These are phyloP conservation scores for Yamadazyma spencermartinsiae DNA, from an alignment of 1,139 yeast genomes.

Conservation along the genomic window DNA sequence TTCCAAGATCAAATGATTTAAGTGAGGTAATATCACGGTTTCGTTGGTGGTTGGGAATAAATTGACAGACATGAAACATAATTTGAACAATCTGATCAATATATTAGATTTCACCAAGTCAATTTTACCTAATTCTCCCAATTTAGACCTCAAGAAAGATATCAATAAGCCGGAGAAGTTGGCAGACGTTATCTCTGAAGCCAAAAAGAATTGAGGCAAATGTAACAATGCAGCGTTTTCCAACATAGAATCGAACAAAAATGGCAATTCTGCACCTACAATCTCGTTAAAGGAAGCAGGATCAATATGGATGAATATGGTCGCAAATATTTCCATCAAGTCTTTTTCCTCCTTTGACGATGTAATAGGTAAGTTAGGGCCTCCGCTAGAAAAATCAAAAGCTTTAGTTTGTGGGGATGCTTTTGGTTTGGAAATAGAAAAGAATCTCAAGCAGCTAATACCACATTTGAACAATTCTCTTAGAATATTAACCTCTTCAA, in stretches of 20 bases:
- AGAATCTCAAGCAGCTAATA: conserved; percentile 75
- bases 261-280: conserved; percentile 76
- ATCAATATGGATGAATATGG: conserved; percentile 90
- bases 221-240: conserved; percentile 86
- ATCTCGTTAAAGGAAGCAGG: conserved; percentile 96
- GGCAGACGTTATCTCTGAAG: conserved; percentile 90
- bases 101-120: conserved; percentile 80
- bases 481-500: conserved; percentile 79
- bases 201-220: conserved; percentile 90
- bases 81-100: conserved; percentile 79
- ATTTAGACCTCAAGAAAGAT: conserved; percentile 69
- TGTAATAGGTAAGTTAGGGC: conserved; percentile 79
- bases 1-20: conserved; percentile 77
- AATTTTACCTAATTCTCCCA: conserved; percentile 78
- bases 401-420: conserved; percentile 44
- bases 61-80: conserved; percentile 94
- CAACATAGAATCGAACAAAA: conserved; percentile 75
- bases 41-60: conserved; percentile 88
- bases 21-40: conserved; percentile 80
- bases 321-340: conserved; percentile 92
- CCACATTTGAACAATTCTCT: conserved; percentile 82
- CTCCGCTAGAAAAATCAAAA: conserved; percentile 66
- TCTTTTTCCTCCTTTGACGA: conserved; percentile 94
- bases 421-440: conserved; percentile 56
- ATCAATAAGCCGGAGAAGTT: conserved; percentile 88